These are phyloP conservation scores for Letharia lupina DNA, from an alignment of 495 filamentous ascomycete species.

Conservation along the genomic window DNA sequence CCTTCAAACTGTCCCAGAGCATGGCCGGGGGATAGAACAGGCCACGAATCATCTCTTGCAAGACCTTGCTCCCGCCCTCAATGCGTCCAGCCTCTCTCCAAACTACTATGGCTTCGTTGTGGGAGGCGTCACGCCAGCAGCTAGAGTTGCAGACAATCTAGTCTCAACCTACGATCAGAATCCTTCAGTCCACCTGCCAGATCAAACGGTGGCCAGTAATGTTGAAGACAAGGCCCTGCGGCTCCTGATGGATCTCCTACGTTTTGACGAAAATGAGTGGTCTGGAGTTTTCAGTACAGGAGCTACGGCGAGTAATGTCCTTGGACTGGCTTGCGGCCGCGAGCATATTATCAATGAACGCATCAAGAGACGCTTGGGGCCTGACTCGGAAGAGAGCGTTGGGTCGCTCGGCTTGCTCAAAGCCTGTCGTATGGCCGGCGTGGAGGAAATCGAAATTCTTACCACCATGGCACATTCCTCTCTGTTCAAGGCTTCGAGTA, in stretches of 20 bases:
- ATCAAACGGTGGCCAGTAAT: constrained; percentile 62
- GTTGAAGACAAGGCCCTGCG: constrained; percentile 64
- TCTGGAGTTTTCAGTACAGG: constrained; percentile 76
- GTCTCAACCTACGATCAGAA: constrained; percentile 76
- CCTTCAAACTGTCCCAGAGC: constrained; percentile 32
- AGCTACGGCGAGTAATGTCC: constrained; percentile 75
- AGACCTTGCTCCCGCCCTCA: constrained; percentile 59
- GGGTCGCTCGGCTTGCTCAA: constrained; percentile 61
- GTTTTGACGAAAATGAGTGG: constrained; percentile 45
- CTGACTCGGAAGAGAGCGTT: constrained; percentile 36
- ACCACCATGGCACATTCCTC: constrained; percentile 79
- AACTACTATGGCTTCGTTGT: constrained; percentile 87
- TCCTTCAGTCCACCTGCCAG: constrained; percentile 72
- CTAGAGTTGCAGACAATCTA: constrained; percentile 72
- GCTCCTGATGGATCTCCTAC: constrained; percentile 60
- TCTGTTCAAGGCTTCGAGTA: constrained; percentile 68
- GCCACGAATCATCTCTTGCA: constrained; percentile 45
- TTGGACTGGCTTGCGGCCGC: constrained; percentile 70
- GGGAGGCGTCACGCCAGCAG: constrained; percentile 72
- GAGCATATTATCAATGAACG: constrained; percentile 52
- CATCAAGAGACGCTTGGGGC: constrained; percentile 17
- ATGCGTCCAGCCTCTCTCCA: constrained; percentile 49
- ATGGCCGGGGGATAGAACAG: constrained; percentile 39
- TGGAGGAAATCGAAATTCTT: constrained; percentile 64
- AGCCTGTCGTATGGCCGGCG: constrained; percentile 52